Conservation (phyloP, 495 filamentous ascomycete genomes). For the Podospora pseudopauciseta region DNA sequence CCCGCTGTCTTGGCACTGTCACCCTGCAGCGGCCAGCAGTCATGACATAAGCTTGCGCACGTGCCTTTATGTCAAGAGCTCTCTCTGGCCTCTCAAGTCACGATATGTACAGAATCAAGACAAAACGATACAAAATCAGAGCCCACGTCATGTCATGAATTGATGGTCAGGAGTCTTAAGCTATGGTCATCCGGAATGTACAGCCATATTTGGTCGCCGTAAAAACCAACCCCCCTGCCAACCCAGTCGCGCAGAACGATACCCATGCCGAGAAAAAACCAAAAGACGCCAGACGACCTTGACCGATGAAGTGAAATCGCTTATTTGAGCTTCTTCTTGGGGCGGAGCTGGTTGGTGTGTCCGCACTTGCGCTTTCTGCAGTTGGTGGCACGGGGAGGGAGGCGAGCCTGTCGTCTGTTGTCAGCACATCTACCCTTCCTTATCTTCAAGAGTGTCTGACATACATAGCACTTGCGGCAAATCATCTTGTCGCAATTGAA, state of each 20-base stretch:
- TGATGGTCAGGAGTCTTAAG: slow-evolving; percentile 30
- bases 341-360: slow-evolving; percentile 98
- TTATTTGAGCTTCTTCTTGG: slow-evolving; percentile 99
- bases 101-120: background rate
- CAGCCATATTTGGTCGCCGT: slow-evolving; percentile 25
- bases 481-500: slow-evolving; percentile 99
- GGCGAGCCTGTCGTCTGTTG: slow-evolving; percentile 64
- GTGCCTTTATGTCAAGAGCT: background rate
- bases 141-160: slow-evolving; percentile 12
- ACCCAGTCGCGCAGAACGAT: slow-evolving; percentile 28
- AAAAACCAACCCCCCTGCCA: slow-evolving; percentile 21
- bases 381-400: slow-evolving; percentile 97
- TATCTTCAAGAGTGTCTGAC: background rate
- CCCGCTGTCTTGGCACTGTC: background rate
- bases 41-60: background rate
- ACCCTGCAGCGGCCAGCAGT: background rate
- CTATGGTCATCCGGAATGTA: slow-evolving; percentile 33
- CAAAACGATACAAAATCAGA: background rate
- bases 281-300: slow-evolving; percentile 40
- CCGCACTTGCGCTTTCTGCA: slow-evolving; percentile 99
- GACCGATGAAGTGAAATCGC: slow-evolving; percentile 32
- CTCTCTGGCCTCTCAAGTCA: background rate
- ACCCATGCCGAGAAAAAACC: slow-evolving; percentile 33
- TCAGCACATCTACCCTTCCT: slow-evolving; percentile 14
- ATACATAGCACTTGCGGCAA: slow-evolving; percentile 94